A percentile compares a stretch with the other conserved stretches of the same genome.
Evolutionary conservation across 345 rosid species (phyloP).

Genomic region (Hibiscus tridactylites): DNA sequence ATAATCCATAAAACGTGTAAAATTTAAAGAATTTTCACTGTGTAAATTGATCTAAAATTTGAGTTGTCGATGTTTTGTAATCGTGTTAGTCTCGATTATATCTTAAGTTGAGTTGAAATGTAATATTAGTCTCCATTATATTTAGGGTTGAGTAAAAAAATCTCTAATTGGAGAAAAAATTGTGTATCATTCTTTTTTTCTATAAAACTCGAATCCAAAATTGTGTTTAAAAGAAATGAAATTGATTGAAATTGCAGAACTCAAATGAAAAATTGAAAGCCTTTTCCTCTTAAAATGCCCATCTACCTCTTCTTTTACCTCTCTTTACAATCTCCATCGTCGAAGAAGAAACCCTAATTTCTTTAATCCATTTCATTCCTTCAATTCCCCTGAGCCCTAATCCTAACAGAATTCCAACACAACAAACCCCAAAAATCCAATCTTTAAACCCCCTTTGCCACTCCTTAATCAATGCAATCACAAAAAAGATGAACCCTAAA

Average conservation of each 20-base stretch:
- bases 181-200: no score
- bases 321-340: slow-evolving; percentile 14
- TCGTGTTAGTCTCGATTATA: no score
- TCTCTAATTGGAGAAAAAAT: background rate
- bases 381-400: slow-evolving; percentile 21
- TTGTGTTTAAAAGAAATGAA: background rate
- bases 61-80: no score
- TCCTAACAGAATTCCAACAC: slow-evolving; percentile 25
- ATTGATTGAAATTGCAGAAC: background rate
- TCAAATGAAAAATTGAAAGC: background rate
- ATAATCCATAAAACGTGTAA: no score
- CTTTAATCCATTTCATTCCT: slow-evolving; percentile 21
- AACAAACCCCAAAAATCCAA: slow-evolving; percentile 30
- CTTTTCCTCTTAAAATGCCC: slow-evolving; percentile 7
- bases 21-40: no score
- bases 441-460: slow-evolving; percentile 18
- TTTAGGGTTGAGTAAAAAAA: no score
- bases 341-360: slow-evolving; percentile 23
- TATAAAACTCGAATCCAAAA: background rate
- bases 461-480: slow-evolving; percentile 8
- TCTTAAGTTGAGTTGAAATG: no score
- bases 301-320: slow-evolving; percentile 15
- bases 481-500: slow-evolving; percentile 23
- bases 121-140: no score
- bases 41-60: no score